Base-by-base conservation (phyloP, 1,139 yeast genomes). In the Sugiyamaella neomexicana region DNA sequence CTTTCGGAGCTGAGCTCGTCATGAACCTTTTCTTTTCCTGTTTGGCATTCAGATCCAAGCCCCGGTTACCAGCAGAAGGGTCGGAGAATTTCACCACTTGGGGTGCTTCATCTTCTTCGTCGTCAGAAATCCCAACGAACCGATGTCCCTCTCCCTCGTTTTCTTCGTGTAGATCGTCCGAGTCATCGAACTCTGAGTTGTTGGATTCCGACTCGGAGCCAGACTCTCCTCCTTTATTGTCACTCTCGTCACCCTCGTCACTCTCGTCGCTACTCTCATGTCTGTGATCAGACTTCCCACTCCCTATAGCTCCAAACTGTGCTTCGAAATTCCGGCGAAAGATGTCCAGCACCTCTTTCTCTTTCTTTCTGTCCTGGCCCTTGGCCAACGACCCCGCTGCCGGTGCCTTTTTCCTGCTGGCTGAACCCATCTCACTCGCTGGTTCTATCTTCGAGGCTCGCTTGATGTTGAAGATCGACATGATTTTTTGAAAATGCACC, bases 241-340 rank as follows among this genome's bases (percentile, higher is more conserved):
- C 15, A 1, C 73, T 73, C 3, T 39, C 13, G 10, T 38, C 20
- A 23, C 27, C 15, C 25, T 27, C 23, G 32, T 23, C 40, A 29
- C 36, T n/a, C 38, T 41, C 38, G 2, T 20, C 38, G n/a, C 16
- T 62, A n/a, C 17, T 15, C 2, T 31, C 36, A 7, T 16, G 15
- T 2, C 27, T 23, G 7, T 15, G n/a, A 29, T 29, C 39, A 15
- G 16, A 20, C 25, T 20, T n/a, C 13, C 37, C 41, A 17, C 39
- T 13, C 40, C 82, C 88, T 5, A 85, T 63, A 2, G 81, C 72
- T 0, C 89, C 89, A 67, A 85, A 85, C 71, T 84, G 89, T 5
- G 81, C 80, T 64, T 85, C 91, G 64, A 85, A 85, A 55, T 83
- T 81, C 29, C 74, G 66, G 59, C 89, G 48, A 48, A 62, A 60